A percentile compares a stretch with the other conserved stretches of the same genome.
These are phyloP conservation scores for Diospyros lotus DNA, from an alignment of 148 eudicot genomes.

Conservation along the genomic window DNA sequence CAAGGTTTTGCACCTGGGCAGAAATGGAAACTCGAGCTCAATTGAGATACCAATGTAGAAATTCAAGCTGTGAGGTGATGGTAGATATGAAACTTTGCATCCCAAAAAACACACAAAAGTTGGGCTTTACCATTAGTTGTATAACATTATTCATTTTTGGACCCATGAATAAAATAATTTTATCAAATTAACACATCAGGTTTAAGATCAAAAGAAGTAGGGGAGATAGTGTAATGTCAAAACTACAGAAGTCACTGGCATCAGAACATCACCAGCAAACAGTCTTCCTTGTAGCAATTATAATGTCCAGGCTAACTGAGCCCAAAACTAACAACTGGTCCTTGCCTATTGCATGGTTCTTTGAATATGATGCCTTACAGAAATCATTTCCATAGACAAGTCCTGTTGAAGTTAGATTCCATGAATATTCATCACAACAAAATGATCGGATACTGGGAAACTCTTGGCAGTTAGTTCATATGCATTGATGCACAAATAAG, in stretches of 20 bases:
- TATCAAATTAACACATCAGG: background rate
- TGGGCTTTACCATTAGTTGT: background rate
- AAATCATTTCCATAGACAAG: background rate
- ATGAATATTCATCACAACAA: background rate
- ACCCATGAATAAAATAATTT: background rate
- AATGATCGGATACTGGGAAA: background rate
- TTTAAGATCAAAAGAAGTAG: background rate
- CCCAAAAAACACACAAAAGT: background rate
- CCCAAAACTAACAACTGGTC: background rate
- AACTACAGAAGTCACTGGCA: background rate
- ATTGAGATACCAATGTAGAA: background rate
- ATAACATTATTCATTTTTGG: background rate
- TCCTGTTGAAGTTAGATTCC: background rate
- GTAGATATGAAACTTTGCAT: background rate
- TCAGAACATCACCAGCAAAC: background rate
- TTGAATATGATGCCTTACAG: background rate
- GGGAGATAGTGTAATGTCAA: background rate
- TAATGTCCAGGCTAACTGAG: background rate
- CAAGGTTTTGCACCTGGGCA: constrained; percentile 70
- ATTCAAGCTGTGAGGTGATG: background rate
- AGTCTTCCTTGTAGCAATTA: background rate
- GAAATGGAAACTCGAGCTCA: constrained; percentile 13
- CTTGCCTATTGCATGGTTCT: background rate
- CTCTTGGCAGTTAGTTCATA: background rate
- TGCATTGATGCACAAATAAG: background rate